Evolutionary conservation across 345 rosid genomes (phyloP), one percentile per base, ranked within the genome.

Genomic region (Stellera chamaejasme): DNA sequence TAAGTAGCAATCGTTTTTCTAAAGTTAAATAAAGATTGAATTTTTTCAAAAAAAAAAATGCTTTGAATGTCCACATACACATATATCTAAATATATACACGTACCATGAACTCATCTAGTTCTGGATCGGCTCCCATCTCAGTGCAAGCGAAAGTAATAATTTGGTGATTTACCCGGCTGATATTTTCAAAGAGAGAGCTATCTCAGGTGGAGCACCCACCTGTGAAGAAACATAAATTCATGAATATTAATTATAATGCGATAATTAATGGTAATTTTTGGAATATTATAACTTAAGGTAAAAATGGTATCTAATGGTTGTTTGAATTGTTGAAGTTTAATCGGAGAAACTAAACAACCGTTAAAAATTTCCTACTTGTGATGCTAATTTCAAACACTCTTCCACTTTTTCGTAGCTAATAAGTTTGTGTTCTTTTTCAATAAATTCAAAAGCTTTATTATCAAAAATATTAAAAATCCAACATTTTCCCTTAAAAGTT

Each of bases 31-130:
- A 12, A 10, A 46, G 49, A 13, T 7, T 46, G 32, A 9, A 6
- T 27, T 4, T 51, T 5, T 13, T 14, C 10, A 15, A 28, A 39
- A 32, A 27, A 14, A 43, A 49, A 10, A 3, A 26, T 41, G 13
- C 42, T 54, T 10, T 10, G 2, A 14, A 6, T 15, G n/a, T 11
- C 10, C 9, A 50, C 23, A 13, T 36, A 10, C 11, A 4, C 23
- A 19, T 19, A 19, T 19, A 19, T 19, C 23, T 0, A 19, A 10
- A 32, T 5, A 32, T 32, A n/a, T 5, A 25, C 23, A 19, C 1
- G 23, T 62, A 84, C 91, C 91, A 84, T 84, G 78, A 84, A 84
- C 45, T 75, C 72, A 26, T 84, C 91, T 0, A 84, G 83, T 62
- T 75, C 83, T n/a, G 83, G 91, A 63, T 84, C 87, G 9, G 67